Conservation (phyloP, 2,329 filamentous ascomycete species). For the Fulvia fulva region DNA sequence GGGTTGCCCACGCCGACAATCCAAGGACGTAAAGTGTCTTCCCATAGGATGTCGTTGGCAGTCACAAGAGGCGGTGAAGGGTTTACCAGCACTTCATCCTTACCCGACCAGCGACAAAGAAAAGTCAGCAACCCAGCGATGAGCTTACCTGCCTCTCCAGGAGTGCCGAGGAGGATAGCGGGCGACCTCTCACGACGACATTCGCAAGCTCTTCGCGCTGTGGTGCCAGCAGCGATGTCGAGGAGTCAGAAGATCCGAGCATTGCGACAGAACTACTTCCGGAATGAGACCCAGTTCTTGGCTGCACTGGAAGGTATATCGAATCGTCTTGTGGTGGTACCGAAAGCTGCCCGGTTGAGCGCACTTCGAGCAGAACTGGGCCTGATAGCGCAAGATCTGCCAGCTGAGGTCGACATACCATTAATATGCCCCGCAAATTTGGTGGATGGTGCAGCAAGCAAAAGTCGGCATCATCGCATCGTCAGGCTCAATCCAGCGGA, state of each 20-base stretch:
- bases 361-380: conserved; percentile 76
- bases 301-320: conserved; percentile 79
- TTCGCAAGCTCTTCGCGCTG: conserved; percentile 53
- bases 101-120: conserved; percentile 29
- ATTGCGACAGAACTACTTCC: conserved; percentile 76
- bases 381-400: conserved; percentile 74
- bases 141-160: conserved; percentile 37
- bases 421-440: conserved; percentile 74
- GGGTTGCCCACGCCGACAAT: conserved; percentile 6
- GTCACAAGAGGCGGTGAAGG: conserved; percentile 28
- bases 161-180: conserved; percentile 34
- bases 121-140: conserved; percentile 20
- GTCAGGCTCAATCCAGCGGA: conserved; percentile 80
- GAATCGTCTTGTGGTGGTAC: conserved; percentile 75
- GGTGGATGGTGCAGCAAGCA: conserved; percentile 67
- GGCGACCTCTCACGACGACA: conserved; percentile 48
- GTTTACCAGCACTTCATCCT: conserved; percentile 31
- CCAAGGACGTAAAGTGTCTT: conserved; percentile 6
- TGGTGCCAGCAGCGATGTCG: conserved; percentile 61
- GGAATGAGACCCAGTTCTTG: conserved; percentile 75
- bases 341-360: conserved; percentile 75
- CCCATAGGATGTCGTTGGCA: conserved; percentile 33
- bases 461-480: conserved; percentile 76
- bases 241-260: conserved; percentile 65
- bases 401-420: conserved; percentile 78